Evolutionary conservation across 768 basidiomycete species (phyloP).

Genomic region (Tricholoma hemisulphureum): DNA sequence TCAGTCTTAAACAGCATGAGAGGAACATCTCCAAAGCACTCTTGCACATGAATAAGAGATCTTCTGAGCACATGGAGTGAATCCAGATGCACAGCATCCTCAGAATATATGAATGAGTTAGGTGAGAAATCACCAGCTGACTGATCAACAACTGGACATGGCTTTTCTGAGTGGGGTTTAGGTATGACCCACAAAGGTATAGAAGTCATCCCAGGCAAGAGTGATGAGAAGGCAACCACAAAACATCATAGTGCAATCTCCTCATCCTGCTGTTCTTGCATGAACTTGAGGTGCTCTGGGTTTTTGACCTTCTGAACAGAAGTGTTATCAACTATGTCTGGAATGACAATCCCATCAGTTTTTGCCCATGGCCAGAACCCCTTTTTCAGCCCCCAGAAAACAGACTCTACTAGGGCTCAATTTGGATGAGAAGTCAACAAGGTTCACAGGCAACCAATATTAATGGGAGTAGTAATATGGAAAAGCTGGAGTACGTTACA

Average conservation of each 20-base stretch:
- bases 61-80: slow-evolving; percentile 15
- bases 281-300: slow-evolving; percentile 5
- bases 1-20: too few species aligned
- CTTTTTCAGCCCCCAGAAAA: background rate
- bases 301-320: background rate
- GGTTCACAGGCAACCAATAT: background rate
- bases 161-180: slow-evolving; percentile 25
- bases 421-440: slow-evolving; percentile 2
- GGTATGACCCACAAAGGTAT: slow-evolving; percentile 36
- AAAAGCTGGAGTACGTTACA: too few species aligned
- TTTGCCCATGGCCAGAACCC: slow-evolving; percentile 14
- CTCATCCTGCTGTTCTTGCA: slow-evolving; percentile 17
- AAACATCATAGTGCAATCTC: slow-evolving; percentile 16
- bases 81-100: slow-evolving; percentile 15
- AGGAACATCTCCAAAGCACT: too few species aligned
- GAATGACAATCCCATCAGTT: background rate
- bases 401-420: slow-evolving; percentile 4
- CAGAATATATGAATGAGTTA: slow-evolving; percentile 23
- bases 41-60: too few species aligned
- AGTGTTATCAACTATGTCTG: background rate
- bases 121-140: slow-evolving; percentile 25
- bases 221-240: slow-evolving; percentile 22
- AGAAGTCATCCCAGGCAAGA: slow-evolving; percentile 37
- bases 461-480: background rate
- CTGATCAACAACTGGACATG: slow-evolving; percentile 38